Evolutionary conservation across 2,329 filamentous ascomycete genomes (phyloP), one percentile per base, ranked within the genome.

Genomic region (Phialemonium atrogriseum): DNA sequence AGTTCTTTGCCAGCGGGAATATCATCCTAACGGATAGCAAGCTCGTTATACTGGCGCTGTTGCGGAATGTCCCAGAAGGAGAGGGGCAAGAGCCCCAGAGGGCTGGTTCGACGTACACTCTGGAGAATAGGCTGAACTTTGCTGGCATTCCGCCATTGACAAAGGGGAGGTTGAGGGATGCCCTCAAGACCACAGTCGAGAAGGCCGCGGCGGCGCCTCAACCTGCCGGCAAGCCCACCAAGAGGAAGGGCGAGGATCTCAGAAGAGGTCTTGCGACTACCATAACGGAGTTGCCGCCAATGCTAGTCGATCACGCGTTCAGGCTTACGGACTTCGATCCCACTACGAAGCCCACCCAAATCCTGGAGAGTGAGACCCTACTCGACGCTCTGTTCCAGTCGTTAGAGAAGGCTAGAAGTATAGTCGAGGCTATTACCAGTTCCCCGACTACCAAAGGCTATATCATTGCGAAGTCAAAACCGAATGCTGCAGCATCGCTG

Each of bases 1-100:
- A 98, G 59, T 98, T 98, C 62, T 98, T 94, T 53, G 89, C 91
- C 1, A 84, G 84, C 32, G 91, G 91, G 27, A 98, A 98, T 52
- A 80, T 98, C 38, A 85, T 98, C 39, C 68, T 98, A 32, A 94
- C 91, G 3, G 87, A 96, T 51, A 72, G 70, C 30, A 80, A 93
- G 15, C 64, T 88, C 32, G 91, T 81, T 40, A 88, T 96, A 34
- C 55, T 96, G 21, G 77, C 83, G 0, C 61, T 98, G 13, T 65
- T 91, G 44, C 77, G 91, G 34, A 80, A 82, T 41, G 89, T 96
- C 2, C 65, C 76, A 5, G 84, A 87, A 46, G 83, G 81, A 3
- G 80, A 83, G 31, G 82, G 83, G n/a, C 81, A 94, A 49, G 88
- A 94, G 49, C 77, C 84, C 24, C 77, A 93, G 32, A 70, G 82